Evolutionary conservation across 2,329 filamentous ascomycete species (phyloP).

Genomic region (Pseudogymnoascus sp.): DNA sequence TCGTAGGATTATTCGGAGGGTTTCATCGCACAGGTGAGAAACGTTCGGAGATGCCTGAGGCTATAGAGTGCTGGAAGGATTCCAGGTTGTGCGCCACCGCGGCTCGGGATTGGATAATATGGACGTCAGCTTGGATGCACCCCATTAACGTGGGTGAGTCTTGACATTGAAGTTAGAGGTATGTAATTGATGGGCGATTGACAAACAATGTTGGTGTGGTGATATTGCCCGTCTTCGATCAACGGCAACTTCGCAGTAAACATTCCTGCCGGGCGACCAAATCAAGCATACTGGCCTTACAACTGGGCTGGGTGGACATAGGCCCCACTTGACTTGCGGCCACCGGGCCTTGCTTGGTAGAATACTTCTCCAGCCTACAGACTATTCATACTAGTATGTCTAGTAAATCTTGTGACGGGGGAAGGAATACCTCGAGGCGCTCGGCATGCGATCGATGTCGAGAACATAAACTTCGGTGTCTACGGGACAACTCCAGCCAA

Average conservation of each 20-base stretch:
- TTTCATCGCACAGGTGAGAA: not conserved
- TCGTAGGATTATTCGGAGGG: not conserved
- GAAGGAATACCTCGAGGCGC: not conserved
- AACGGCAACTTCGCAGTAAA: not conserved
- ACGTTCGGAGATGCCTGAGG: slow-evolving; percentile 2
- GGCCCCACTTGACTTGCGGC: not conserved
- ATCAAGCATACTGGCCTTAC: not conserved
- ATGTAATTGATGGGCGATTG: not conserved
- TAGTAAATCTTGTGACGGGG: not conserved
- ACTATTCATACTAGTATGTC: not conserved
- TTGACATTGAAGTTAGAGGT: not conserved
- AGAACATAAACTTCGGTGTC: not conserved
- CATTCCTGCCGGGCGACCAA: not conserved
- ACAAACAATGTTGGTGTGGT: not conserved
- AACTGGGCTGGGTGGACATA: not conserved
- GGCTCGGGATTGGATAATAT: not conserved
- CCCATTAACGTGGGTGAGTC: not conserved
- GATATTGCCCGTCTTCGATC: not conserved
- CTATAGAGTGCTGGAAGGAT: not conserved
- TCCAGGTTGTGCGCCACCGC: not conserved
- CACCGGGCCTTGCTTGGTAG: not conserved
- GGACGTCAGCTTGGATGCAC: not conserved
- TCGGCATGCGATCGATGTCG: slow-evolving; percentile 5
- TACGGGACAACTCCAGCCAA: not conserved
- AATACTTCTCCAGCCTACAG: not conserved